Base-by-base conservation (phyloP, 805 yeast species). In the Kodamaea laetipori region DNA sequence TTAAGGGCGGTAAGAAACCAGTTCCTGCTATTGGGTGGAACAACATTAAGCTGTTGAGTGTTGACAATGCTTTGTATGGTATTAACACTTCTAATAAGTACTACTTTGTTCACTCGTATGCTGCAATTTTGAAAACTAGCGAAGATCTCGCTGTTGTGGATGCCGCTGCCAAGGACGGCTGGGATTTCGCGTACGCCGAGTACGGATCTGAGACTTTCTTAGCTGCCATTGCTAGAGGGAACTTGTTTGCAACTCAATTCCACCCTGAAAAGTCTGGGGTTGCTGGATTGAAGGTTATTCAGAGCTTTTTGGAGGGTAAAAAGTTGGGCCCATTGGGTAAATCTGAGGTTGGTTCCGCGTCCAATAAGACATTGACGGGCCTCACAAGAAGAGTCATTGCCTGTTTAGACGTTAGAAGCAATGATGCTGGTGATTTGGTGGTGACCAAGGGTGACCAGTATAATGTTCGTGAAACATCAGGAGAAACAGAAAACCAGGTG, bases 11-110 rank as follows among this genome's bases (percentile, higher is more conserved):
- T 10, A 46, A 72, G 5, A 94, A 94, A 62, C 77, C 96, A 9
- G 99, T 94, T 6, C 99, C 99, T 1, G 90, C 88, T 53, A 92
- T 94, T 50, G 99, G 99, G 13, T 94, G 99, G 99, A 92, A 90
- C 60, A 74, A 78, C 37, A 63, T 73, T 9, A 56, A 56, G 9
- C 43, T 55, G 2, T 57, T 66, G 23, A 51, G 47, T 12, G 50
- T 53, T 4, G 32, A 35, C 3, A 59, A 56, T 13, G 25, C 62
- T 2, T 45, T 66, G 13, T 92, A 71, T 60, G 85, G 86, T 1
- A 66, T 94, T 40, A 78, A 80, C 49, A 82, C 84, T 19, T 67
- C 66, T 36, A 77, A 78, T 52, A 85, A 88, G 60, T 94, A 87
- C 66, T 94, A 94, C 66, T 94, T 89, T 68, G 99, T 94, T 55